These are phyloP conservation scores for Suhomyces wounanorum DNA, from an alignment of 1,139 yeast genomes.

Conservation along the genomic window DNA sequence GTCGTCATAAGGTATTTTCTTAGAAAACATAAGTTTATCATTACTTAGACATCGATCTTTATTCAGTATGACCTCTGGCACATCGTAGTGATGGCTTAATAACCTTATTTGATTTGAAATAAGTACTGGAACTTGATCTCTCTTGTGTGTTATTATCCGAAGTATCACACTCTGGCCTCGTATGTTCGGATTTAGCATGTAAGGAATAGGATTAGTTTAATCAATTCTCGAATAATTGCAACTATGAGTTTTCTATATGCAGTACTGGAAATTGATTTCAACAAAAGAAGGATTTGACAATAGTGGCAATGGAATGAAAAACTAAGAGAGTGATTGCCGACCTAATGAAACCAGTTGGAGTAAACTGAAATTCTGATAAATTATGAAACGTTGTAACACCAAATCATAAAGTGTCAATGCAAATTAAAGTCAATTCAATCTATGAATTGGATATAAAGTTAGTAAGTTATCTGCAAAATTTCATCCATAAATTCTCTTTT, in stretches of 20 bases:
- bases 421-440: too few relatives aligned
- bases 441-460: too few relatives aligned
- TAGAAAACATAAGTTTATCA: slow-evolving; percentile 12
- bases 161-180: neutral
- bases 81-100: neutral
- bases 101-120: neutral
- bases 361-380: too few relatives aligned
- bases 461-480: too few relatives aligned
- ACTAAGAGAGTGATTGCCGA: too few relatives aligned
- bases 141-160: neutral
- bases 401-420: too few relatives aligned
- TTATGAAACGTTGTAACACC: too few relatives aligned
- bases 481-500: too few relatives aligned
- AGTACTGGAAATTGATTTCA: neutral
- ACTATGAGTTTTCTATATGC: neutral
- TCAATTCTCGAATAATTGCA: neutral
- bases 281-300: too few relatives aligned
- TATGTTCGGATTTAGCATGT: neutral
- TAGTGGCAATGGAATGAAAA: too few relatives aligned
- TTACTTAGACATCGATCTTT: slow-evolving; percentile 19
- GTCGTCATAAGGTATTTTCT: slow-evolving; percentile 16
- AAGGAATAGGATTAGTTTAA: neutral
- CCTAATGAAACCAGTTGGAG: too few relatives aligned
- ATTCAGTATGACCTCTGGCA: slow-evolving; percentile 19
- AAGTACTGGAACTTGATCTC: neutral